phyloP scores from a whole-genome alignment of 768 basidiomycete genomes.

The Polyporus arcularius region DNA sequence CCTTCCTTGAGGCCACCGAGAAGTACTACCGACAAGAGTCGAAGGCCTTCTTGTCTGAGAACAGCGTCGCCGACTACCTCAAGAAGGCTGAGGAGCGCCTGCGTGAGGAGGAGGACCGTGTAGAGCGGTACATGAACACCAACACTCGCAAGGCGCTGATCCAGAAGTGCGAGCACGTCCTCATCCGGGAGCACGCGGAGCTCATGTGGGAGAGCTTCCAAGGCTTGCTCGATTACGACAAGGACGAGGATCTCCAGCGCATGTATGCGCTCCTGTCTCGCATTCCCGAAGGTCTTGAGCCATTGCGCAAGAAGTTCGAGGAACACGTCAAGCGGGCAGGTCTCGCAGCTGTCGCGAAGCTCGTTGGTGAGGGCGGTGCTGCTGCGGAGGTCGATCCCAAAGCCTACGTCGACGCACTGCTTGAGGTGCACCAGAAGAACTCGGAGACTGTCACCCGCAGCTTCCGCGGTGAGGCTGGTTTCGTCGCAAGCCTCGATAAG shows the following conservation, averaged over 20 bases:
- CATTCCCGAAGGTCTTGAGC: conserved; percentile 88
- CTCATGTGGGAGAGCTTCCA: conserved; percentile 95
- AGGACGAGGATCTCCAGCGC: conserved; percentile 90
- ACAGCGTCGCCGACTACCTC: conserved; percentile 91
- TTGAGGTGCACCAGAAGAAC: conserved; percentile 92
- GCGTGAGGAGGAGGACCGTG: conserved; percentile 92
- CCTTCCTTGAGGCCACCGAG: conserved; percentile 88
- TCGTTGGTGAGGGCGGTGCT: conserved; percentile 55
- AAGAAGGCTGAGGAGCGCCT: conserved; percentile 93
- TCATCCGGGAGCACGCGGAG: conserved; percentile 84
- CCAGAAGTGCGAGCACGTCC: conserved; percentile 85
- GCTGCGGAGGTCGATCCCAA: conserved; percentile 79
- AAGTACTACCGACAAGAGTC: conserved; percentile 93
- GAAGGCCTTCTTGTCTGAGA: conserved; percentile 83
- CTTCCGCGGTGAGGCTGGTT: conserved; percentile 91
- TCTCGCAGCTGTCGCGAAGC: conserved; percentile 74
- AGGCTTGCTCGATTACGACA: conserved; percentile 85
- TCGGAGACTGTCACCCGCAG: conserved; percentile 84
- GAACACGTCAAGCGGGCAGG: conserved; percentile 94
- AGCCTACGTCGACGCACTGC: conserved; percentile 88
- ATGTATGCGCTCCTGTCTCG: conserved; percentile 94
- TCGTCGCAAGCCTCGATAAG: conserved; percentile 91
- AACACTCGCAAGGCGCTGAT: conserved; percentile 82
- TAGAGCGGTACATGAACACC: conserved; percentile 90
- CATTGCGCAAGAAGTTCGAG: conserved; percentile 89